Evolutionary conservation across 768 basidiomycete genomes (phyloP).

Genomic region (Porphyrellus cyaneotinctus): DNA sequence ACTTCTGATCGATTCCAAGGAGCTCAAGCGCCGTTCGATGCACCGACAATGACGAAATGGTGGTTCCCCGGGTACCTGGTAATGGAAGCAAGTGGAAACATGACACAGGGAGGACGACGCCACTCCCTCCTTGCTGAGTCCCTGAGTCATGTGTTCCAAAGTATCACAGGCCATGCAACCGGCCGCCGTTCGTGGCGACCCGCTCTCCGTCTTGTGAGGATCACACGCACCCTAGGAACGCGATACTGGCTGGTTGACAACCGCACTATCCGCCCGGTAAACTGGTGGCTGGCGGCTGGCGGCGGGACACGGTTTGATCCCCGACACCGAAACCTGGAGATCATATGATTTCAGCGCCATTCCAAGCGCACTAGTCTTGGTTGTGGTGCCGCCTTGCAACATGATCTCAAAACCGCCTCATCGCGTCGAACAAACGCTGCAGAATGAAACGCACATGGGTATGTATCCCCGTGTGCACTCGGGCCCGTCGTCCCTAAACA

Average conservation of each 20-base stretch:
- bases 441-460: constrained; percentile 16
- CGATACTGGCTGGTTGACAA: neutral
- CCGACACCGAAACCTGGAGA: neutral
- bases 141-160: neutral
- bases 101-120: neutral
- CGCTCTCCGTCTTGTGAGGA: neutral
- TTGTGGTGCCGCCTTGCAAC: neutral
- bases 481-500: constrained; percentile 7
- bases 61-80: neutral
- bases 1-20: neutral
- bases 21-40: neutral
- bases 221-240: neutral
- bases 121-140: neutral
- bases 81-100: neutral
- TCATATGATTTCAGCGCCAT: neutral
- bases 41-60: neutral
- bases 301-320: constrained; percentile 3
- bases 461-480: neutral
- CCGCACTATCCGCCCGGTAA: neutral
- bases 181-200: neutral
- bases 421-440: neutral
- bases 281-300: neutral
- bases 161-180: neutral
- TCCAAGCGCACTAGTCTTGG: neutral
- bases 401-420: neutral